phyloP scores from a whole-genome alignment of 305 asterid species.

The Andrographis paniculata region DNA sequence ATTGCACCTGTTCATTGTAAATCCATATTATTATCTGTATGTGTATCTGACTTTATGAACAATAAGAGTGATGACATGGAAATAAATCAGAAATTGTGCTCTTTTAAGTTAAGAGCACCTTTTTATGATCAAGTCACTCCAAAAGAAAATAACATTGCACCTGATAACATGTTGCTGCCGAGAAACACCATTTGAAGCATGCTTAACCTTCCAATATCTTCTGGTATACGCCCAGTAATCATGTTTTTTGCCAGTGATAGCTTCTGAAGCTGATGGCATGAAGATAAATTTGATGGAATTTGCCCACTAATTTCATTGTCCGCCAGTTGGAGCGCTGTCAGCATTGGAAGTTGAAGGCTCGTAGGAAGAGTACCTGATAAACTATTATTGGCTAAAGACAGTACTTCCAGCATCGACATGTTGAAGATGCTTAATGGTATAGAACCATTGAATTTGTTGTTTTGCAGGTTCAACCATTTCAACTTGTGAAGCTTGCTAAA shows the following conservation, averaged over 20 bases:
- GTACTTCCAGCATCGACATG: not conserved
- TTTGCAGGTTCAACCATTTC: too few relatives aligned
- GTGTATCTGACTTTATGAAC: too few relatives aligned
- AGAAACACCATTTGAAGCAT: not conserved
- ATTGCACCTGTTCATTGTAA: constrained; percentile 11
- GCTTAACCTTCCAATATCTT: too few relatives aligned
- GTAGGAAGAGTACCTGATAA: constrained; percentile 18
- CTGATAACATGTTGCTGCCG: constrained; percentile 4
- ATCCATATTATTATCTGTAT: too few relatives aligned
- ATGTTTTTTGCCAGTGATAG: too few relatives aligned
- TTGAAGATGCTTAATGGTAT: too few relatives aligned
- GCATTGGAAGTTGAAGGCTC: constrained; percentile 11
- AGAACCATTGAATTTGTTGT: too few relatives aligned
- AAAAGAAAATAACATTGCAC: not conserved
- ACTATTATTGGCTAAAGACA: not conserved
- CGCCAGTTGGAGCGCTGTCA: constrained; percentile 4
- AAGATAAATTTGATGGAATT: constrained; percentile 13
- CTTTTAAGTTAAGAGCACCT: too few relatives aligned
- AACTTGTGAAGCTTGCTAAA: not conserved
- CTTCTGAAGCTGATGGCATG: constrained; percentile 12
- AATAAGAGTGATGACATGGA: too few relatives aligned
- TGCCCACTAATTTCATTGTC: constrained; percentile 12
- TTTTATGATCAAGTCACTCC: too few relatives aligned
- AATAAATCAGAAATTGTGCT: too few relatives aligned
- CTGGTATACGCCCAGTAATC: too few relatives aligned